Base-by-base conservation (phyloP, 257 asterid genomes). In the Solanum arcanum region DNA sequence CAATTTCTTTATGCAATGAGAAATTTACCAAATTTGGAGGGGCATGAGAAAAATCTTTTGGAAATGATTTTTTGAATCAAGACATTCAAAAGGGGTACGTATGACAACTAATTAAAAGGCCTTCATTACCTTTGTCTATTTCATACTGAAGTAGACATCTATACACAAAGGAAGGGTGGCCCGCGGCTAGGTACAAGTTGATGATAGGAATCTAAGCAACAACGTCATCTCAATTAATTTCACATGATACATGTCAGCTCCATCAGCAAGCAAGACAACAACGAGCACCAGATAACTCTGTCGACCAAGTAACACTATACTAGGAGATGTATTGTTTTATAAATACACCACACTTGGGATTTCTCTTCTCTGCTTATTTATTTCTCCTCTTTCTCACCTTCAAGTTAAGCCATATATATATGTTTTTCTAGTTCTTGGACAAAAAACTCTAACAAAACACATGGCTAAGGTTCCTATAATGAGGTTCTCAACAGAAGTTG, bases 401-500 rank as follows among this genome's bases (percentile, higher is more conserved):
- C 23, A 78, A 78, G 7, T 27, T 46, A 27, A 78, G 15, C 42
- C 41, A 46, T 27, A 9, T 29, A 5, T 44, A 15, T 80, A 25
- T 47, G 27, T 47, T 11, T 18, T 42, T 80, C 18, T 47, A 37
- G 85, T 47, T 80, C 49, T 46, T 80, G n/a, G 9, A 80, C 27
- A 5, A 42, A 62, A 47, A 52, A 13, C 5, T 13, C 33, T 14
- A 74, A 25, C 25, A 9, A 25, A 15, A 56, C 41, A 37, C 64
- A 93, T 94, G 94, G 91, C 91, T 12, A 93, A 89, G 33, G 47
- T 90, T 83, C 87, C 86, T 81, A 93, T 84, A 49, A 41, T 90
- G 83, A 90, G 92, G 87, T 90, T 92, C 74, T 72, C 86, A 20
- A 93, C 93, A 33, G 95, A 94, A 89, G 95, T 93, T 46, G 95